A percentile compares a stretch with the other conserved stretches of the same genome.
These are phyloP conservation scores for Phytophthora macrochlamydospora DNA, from an alignment of 352 stramenopile species.

Conservation along the genomic window DNA sequence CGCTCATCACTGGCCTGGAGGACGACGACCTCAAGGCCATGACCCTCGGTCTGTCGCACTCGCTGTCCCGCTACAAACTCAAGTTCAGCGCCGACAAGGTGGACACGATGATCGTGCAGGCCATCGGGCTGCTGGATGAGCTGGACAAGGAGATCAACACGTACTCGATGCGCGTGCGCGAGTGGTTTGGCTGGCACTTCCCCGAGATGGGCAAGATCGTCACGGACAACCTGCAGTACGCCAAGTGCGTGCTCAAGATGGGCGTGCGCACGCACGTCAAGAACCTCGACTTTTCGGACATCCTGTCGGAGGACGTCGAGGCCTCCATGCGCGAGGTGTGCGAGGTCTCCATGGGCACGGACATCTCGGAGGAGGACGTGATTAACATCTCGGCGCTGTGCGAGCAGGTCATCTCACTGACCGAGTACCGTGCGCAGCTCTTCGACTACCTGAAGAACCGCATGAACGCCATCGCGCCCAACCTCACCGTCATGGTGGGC, in stretches of 20 bases:
- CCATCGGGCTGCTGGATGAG: constrained; percentile 99
- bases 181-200: constrained; percentile 99
- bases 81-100: constrained; percentile 99
- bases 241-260: constrained; percentile 97
- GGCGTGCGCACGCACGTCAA: constrained; percentile 93
- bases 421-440: constrained; percentile 95
- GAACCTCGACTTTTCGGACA: constrained; percentile 92
- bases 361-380: constrained; percentile 99
- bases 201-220: constrained; percentile 98
- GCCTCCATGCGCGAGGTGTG: constrained; percentile 97
- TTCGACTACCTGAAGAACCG: constrained; percentile 99
- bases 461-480: constrained; percentile 99
- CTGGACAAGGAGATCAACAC: constrained; percentile 99
- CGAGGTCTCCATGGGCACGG: constrained; percentile 99
- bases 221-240: constrained; percentile 99
- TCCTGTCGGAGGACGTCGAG: constrained; percentile 92
- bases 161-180: constrained; percentile 99
- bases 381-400: constrained; percentile 96
- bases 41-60: constrained; percentile 99
- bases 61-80: constrained; percentile 99
- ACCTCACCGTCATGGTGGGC: constrained; percentile 99
- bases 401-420: constrained; percentile 91
- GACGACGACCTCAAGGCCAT: constrained; percentile 95
- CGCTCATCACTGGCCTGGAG: constrained; percentile 91
- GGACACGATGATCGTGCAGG: constrained; percentile 99